phyloP scores from a whole-genome alignment of 2,329 filamentous ascomycete species.

The Didymella exigua region DNA sequence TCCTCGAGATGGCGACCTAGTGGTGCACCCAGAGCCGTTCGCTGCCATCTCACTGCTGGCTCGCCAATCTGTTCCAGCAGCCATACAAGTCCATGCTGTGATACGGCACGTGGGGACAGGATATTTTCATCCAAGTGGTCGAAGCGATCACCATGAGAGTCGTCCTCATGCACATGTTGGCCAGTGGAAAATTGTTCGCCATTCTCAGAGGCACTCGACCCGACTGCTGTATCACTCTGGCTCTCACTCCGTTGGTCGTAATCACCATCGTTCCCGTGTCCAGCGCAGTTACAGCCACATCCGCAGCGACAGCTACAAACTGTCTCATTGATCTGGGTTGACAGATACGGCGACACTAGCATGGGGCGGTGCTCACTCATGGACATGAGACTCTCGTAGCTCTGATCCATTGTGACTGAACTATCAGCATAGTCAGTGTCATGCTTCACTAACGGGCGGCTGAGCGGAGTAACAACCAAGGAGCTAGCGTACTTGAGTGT shows the following conservation, averaged over 20 bases:
- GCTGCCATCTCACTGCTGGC: background rate
- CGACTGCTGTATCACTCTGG: constrained; percentile 12
- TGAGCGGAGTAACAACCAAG: background rate
- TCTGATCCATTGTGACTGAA: constrained; percentile 3
- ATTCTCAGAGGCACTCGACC: background rate
- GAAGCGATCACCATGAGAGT: background rate
- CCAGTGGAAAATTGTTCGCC: background rate
- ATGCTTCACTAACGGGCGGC: background rate
- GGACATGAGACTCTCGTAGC: constrained; percentile 1
- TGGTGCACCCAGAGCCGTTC: background rate
- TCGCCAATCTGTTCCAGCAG: too few species aligned
- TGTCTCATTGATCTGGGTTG: constrained; percentile 30
- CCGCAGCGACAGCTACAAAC: constrained; percentile 35
- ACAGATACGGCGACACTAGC: constrained; percentile 15
- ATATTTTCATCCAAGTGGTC: background rate
- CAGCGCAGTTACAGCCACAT: constrained; percentile 22
- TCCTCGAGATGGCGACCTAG: background rate
- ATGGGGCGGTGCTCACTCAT: constrained; percentile 11
- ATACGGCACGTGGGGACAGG: background rate
- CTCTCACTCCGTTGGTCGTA: background rate
- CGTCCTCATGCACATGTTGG: background rate
- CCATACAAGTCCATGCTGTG: too few species aligned
- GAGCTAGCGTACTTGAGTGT: background rate
- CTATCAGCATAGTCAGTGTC: background rate
- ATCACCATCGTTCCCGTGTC: constrained; percentile 19